A percentile compares a stretch with the other conserved stretches of the same genome.
Evolutionary conservation across 116 monocot species (phyloP).

Genomic region (Trichopus zeylanicus): DNA sequence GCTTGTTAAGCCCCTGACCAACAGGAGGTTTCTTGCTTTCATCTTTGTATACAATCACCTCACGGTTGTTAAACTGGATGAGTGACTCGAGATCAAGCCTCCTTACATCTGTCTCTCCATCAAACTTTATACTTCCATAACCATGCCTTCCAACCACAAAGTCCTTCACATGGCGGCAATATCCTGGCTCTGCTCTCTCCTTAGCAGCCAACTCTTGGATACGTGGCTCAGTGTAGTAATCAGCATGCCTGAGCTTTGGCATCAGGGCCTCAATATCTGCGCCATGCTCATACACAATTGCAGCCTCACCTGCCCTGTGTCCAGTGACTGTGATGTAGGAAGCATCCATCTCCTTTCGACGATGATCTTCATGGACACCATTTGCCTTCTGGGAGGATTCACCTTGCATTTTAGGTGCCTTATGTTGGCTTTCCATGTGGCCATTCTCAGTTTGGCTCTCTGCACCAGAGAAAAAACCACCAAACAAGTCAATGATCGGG

Average conservation of each 20-base stretch:
- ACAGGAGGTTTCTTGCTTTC: conserved; percentile 74
- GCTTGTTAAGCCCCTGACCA: conserved; percentile 83
- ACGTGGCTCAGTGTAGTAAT: conserved; percentile 66
- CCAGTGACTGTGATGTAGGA: conserved; percentile 10
- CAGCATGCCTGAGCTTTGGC: conserved; percentile 62
- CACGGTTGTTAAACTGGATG: conserved; percentile 71
- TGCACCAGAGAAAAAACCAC: not conserved
- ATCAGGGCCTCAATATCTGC: conserved; percentile 56
- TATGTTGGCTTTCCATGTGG: not conserved
- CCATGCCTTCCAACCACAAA: conserved; percentile 68
- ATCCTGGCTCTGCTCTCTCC: conserved; percentile 77
- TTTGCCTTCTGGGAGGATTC: conserved; percentile 13
- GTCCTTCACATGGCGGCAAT: conserved; percentile 58
- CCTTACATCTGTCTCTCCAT: conserved; percentile 69
- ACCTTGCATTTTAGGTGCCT: not conserved
- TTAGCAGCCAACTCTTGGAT: conserved; percentile 84
- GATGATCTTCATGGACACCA: conserved; percentile 12
- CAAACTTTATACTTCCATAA: conserved; percentile 72
- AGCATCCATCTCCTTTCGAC: conserved; percentile 7
- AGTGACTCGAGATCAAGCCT: conserved; percentile 74
- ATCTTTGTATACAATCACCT: conserved; percentile 88
- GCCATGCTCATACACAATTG: conserved; percentile 47
- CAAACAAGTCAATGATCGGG: not conserved
- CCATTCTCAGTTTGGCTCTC: conserved; percentile 11
- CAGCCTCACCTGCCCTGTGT: no score